Base-by-base conservation (phyloP, 2,329 filamentous ascomycete species). In the Raffaelea albimanens region DNA sequence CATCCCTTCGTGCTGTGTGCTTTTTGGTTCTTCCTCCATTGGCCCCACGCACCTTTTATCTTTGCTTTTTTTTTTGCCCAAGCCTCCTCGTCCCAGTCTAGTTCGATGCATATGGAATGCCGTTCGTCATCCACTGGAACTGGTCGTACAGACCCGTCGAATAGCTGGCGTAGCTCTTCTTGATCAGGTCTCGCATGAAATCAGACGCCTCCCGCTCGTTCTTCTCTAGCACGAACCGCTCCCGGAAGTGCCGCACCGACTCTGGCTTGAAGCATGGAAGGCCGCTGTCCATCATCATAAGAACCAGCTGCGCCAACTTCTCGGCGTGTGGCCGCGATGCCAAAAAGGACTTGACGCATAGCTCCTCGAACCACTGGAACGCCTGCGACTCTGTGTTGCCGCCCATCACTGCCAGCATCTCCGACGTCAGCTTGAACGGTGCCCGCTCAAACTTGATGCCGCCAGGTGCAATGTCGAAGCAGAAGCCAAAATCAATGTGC, bases 321-420 rank as follows among this genome's bases (percentile, higher is more conserved):
- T 93, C 86, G 52, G 83, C 83, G 63, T 97, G 87, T 55, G 86
- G 89, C 11, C 93, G 76, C 36, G 82, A 83, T 4, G 90, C 91
- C 39, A 98, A 72, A 74, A 96, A 99, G 1, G 90, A 84, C 69
- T 98, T 98, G 62, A 98, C 78, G 59, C 88, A 94, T 36, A 99
- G 77, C 62, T 96, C 91, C 67, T 98, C 93, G 58, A 99, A 99
- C 79, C 87, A 93, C 55, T 83, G 83, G 72, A 95, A 99, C 14
- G 88, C 75, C 65, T 97, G 91, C 45, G 90, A 86, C 39, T 85
- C 82, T 3, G 81, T 84, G 47, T 76, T 82, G 50, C 90, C 90
- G 46, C 93, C 91, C 91, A 99, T 97, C 57, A 99, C 93, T n/a
- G 90, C 87, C 50, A 98, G 78, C 94, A 98, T 98, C 64, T 99